These are phyloP conservation scores for Carex myosuroides DNA, from an alignment of 176 grass and related monocot species.

Conservation along the genomic window DNA sequence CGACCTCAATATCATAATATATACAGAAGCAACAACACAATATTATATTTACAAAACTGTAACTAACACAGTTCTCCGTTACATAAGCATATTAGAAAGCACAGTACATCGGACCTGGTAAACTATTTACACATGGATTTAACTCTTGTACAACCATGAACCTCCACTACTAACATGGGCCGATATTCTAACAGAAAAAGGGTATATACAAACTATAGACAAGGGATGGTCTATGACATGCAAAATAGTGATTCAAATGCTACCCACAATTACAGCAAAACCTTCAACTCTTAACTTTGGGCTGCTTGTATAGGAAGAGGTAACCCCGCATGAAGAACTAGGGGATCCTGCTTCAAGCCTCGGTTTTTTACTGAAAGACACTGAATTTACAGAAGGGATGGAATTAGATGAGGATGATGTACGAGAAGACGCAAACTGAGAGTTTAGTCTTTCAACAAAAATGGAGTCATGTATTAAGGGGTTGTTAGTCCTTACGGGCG, in stretches of 20 bases:
- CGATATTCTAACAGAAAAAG: not conserved
- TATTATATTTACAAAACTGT: not conserved
- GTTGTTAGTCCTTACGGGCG: conserved; percentile 70
- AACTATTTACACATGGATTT: not conserved
- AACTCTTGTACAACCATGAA: not conserved
- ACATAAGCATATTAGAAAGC: not conserved
- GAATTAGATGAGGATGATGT: not conserved
- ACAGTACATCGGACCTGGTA: not conserved
- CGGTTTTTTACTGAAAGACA: conserved; percentile 21
- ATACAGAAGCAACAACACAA: not conserved
- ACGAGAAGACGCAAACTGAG: conserved; percentile 24
- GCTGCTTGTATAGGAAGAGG: conserved; percentile 32
- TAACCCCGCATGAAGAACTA: conserved; percentile 50
- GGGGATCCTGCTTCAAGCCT: conserved; percentile 43
- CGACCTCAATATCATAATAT: no score
- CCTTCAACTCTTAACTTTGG: conserved; percentile 78
- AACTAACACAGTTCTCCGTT: not conserved
- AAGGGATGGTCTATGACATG: not conserved
- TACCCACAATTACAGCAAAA: conserved; percentile 25
- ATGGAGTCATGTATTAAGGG: conserved; percentile 56
- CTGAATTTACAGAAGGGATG: not conserved
- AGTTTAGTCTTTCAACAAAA: conserved; percentile 43
- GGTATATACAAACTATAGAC: not conserved
- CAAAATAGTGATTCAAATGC: not conserved
- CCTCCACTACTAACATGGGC: not conserved